These are phyloP conservation scores for Malus orientalis DNA, from an alignment of 306 rosid species.

Conservation along the genomic window DNA sequence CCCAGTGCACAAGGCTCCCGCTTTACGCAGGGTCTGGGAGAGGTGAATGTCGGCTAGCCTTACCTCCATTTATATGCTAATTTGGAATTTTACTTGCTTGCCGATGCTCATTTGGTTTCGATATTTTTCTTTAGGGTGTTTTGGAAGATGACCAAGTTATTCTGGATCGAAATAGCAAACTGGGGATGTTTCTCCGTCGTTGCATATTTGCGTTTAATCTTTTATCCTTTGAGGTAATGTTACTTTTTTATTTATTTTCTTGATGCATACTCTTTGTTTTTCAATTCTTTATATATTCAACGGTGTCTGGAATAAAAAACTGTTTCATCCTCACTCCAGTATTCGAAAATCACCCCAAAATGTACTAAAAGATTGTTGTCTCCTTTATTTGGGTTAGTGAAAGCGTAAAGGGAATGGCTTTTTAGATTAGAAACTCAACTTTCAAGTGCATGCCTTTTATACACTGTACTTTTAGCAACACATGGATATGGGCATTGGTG, in stretches of 20 bases:
- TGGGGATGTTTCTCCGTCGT: slow-evolving; percentile 81
- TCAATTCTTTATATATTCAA: background rate
- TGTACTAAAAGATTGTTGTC: background rate
- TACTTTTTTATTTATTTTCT: background rate
- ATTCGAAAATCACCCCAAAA: background rate
- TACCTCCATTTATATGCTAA: too few relatives aligned
- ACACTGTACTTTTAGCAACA: background rate
- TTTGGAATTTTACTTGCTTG: background rate
- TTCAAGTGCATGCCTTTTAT: background rate
- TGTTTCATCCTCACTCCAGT: background rate
- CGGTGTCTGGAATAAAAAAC: background rate
- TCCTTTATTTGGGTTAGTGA: background rate
- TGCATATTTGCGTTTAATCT: slow-evolving; percentile 84
- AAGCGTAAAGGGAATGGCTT: background rate
- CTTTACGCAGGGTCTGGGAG: too few relatives aligned
- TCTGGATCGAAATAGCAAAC: slow-evolving; percentile 74
- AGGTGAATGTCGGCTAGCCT: too few relatives aligned
- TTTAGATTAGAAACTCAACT: background rate
- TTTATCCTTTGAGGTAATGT: slow-evolving; percentile 72
- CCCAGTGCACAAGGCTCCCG: too few relatives aligned
- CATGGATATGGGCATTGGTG: background rate
- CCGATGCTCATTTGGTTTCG: background rate
- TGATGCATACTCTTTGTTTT: background rate
- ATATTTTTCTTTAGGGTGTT: slow-evolving; percentile 45
- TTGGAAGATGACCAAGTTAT: slow-evolving; percentile 72